Evolutionary conservation across 2,329 filamentous ascomycete species (phyloP), one percentile per base, ranked within the genome.

Genomic region (Neopestalotiopsis sp.): DNA sequence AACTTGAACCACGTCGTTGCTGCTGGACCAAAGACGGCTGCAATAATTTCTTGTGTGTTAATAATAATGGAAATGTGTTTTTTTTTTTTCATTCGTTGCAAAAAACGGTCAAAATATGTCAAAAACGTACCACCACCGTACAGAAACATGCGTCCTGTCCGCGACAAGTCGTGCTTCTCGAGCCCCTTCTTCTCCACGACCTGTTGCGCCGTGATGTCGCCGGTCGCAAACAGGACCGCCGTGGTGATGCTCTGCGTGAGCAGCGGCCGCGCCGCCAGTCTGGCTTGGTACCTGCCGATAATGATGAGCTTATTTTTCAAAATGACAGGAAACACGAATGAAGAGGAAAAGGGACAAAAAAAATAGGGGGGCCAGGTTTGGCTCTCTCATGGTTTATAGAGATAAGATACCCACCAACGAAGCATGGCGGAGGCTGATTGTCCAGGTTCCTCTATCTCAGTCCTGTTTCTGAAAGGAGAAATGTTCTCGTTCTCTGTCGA

Each of bases 231-330:
- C 72, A 99, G 91, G 69, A 98, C 88, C 63, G 94, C 92, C 52
- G 95, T 98, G 68, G 94, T 97, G 75, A 97, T 84, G 79, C 92
- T 93, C 85, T 97, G 94, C 12, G 95, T 98, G 77, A 98, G 89
- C 75, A 98, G 85, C 70, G 95, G 95, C 78, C 93, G 89, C 76
- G 90, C 88, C 75, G 92, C 91, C 79, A 98, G 86, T 81, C 90
- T 92, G 78, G 89, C 86, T 83, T 97, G 94, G 84, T 98, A 98
- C 94, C 95, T 93, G 75, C 52, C 17, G 10, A 30, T 17, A 10
- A 38, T 52, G 38, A 17, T 45, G 10, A 66, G 60, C 24, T 28
- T 28, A 24, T 28, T 28, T 28, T 28, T 28, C 24, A 28, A 28
- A 28, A 28, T 28, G 24, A 1, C 24, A 28, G 1, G 24, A 28